Base-by-base conservation (phyloP, 139 green algal species). In the Asterochloris erici region DNA sequence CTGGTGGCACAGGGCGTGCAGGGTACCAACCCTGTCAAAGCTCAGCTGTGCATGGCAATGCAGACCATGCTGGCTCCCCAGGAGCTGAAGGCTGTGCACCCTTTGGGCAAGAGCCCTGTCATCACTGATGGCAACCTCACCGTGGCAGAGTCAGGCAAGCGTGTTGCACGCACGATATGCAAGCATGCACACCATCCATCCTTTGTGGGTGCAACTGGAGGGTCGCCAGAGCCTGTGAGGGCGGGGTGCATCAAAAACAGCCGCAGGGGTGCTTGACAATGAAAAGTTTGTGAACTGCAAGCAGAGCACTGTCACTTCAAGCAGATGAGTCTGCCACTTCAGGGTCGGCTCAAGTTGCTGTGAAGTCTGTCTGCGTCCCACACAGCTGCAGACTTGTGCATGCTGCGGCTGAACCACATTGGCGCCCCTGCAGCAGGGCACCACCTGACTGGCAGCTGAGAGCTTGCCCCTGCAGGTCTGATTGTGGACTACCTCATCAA, bases 71-170 rank as follows among this genome's bases (percentile, higher is more conserved):
- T 79, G 73, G 80, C 80, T 26, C 80, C 80, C 12, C 66, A 76
- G 16, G 80, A 84, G 71, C 63, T 84, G 26, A 71, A 63, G 17
- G 38, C 73, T 19, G n/a, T 84, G 12, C 80, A 84, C 26, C 80
- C 80, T 9, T 26, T 84, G 24, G 80, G 80, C 26, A 84, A 84
- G 71, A 73, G 38, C 21, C 80, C 80, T n/a, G 80, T 84, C 13
- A 84, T 84, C 80, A 84, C 80, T 63, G 80, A 84, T 21, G 77
- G 77, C 27, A 63, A 81, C 23, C 10, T 81, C n/a, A 73, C 63
- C 21, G 77, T 81, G 2, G 77, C 77, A 54, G 77, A 81, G 63
- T 74, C 77, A 14, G 77, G 77, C 73, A 63, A 63, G 63, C 10
- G 15, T 26, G 28, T n/a, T 29, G 70, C n/a, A 71, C 9, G 38